Percentiles rank a stretch among this genome's conserved stretches.
Evolutionary conservation across 306 rosid genomes (phyloP).

Genomic region (Cicer bijugum): DNA sequence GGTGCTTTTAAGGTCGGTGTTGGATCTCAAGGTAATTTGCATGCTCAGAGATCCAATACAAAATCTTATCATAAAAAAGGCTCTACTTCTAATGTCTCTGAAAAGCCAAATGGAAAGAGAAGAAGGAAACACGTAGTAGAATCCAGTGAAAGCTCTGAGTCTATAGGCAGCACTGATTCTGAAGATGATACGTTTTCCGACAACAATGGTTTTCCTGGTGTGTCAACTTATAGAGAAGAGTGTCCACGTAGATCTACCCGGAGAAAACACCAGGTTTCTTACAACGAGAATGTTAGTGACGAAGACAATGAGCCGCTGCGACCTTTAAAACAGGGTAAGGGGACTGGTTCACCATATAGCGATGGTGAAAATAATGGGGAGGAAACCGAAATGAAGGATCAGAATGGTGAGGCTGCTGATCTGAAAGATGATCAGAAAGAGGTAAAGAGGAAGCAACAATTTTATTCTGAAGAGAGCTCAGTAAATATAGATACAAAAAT

Average conservation of each 20-base stretch:
- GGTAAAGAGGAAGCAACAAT: slow-evolving; percentile 44
- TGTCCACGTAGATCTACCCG: slow-evolving; percentile 77
- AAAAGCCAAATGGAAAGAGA: slow-evolving; percentile 58
- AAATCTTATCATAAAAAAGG: slow-evolving; percentile 43
- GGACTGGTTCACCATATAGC: slow-evolving; percentile 48
- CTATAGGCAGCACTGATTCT: slow-evolving; percentile 60
- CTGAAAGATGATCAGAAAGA: slow-evolving; percentile 45
- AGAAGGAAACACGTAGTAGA: slow-evolving; percentile 57
- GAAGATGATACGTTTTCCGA: slow-evolving; percentile 54
- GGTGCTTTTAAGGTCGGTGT: slow-evolving; percentile 54
- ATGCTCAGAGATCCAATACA: slow-evolving; percentile 43
- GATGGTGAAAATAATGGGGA: slow-evolving; percentile 44
- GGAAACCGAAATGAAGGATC: slow-evolving; percentile 47
- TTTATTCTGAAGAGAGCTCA: slow-evolving; percentile 44
- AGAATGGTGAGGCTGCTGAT: slow-evolving; percentile 48
- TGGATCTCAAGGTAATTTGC: slow-evolving; percentile 50
- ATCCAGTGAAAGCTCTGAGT: slow-evolving; percentile 67
- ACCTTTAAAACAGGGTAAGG: slow-evolving; percentile 52
- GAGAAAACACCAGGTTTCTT: slow-evolving; percentile 70
- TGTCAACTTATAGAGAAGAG: slow-evolving; percentile 47
- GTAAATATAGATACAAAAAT: slow-evolving; percentile 43
- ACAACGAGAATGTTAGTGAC: slow-evolving; percentile 73
- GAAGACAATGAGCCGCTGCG: slow-evolving; percentile 42
- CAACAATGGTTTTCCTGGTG: slow-evolving; percentile 50
- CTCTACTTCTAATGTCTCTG: slow-evolving; percentile 42